These are phyloP conservation scores for Ustilago cynodontis DNA, from an alignment of 1,284 basidiomycete genomes.

Conservation along the genomic window DNA sequence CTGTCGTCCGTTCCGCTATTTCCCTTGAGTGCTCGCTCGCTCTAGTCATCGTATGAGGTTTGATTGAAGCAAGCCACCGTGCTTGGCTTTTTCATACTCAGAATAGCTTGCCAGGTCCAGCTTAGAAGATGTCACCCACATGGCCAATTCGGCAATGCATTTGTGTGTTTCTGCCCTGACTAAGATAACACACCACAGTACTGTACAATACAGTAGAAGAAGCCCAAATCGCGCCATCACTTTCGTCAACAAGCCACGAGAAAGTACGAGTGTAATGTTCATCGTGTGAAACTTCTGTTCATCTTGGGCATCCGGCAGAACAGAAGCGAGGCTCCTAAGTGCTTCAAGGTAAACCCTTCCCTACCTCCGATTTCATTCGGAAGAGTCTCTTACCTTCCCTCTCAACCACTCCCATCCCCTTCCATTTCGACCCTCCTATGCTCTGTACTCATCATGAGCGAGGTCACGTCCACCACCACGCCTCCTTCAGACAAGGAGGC, in stretches of 20 bases:
- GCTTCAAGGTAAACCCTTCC: background rate
- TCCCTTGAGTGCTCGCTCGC: background rate
- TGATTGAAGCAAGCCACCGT: background rate
- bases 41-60: background rate
- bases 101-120: conserved; percentile 1
- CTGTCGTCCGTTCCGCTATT: background rate
- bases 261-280: background rate
- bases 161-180: conserved; percentile 11
- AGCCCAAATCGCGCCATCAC: conserved; percentile 13
- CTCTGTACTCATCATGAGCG: conserved; percentile 20
- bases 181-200: background rate
- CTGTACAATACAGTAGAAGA: no score
- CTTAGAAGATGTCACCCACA: conserved; percentile 1
- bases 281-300: conserved; percentile 3
- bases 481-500: conserved; percentile 22
- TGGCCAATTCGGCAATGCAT: conserved; percentile 17
- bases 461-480: conserved; percentile 14
- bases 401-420: background rate
- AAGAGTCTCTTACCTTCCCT: no score
- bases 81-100: no score
- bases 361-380: background rate
- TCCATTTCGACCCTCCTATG: background rate
- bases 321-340: background rate
- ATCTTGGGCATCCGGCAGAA: background rate
- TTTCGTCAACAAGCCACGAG: background rate